phyloP scores from a whole-genome alignment of 108 stramenopile species.

The Pseudonitzschia delicatissima region DNA sequence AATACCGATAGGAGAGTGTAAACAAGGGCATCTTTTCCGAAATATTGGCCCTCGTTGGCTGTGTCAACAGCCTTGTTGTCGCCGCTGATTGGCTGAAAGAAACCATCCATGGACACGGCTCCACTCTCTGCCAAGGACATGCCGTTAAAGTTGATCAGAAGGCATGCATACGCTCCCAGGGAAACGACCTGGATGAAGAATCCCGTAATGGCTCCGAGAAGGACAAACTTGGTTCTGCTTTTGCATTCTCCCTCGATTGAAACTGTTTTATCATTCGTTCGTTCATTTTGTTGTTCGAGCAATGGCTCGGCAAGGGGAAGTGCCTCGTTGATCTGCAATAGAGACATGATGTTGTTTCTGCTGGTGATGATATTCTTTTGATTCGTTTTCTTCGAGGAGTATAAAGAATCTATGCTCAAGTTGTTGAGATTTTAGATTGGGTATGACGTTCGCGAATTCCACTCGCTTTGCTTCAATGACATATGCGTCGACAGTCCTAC shows the following conservation, averaged over 20 bases:
- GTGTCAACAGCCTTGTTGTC: background rate
- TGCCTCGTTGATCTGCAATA: background rate
- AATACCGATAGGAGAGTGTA: conserved; percentile 18
- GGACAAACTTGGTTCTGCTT: background rate
- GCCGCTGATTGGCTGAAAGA: background rate
- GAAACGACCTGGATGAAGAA: conserved; percentile 25
- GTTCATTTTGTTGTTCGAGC: background rate
- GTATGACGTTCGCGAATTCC: background rate
- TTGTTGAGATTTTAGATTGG: background rate
- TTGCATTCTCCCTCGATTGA: background rate
- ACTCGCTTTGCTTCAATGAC: too few species aligned
- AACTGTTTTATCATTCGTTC: background rate
- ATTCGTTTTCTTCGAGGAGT: background rate
- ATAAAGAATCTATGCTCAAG: background rate
- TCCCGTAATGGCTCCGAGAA: conserved; percentile 17
- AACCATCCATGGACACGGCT: background rate
- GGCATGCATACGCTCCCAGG: conserved; percentile 24
- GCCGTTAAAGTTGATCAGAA: conserved; percentile 12
- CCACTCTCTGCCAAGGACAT: background rate
- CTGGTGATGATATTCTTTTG: background rate
- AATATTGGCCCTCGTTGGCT: background rate
- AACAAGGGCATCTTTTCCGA: conserved; percentile 4
- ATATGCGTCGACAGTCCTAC: background rate
- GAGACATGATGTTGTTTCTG: background rate
- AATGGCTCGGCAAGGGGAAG: background rate